phyloP scores from a whole-genome alignment of 2,329 filamentous ascomycete species.

The Pseudocercospora vitis region DNA sequence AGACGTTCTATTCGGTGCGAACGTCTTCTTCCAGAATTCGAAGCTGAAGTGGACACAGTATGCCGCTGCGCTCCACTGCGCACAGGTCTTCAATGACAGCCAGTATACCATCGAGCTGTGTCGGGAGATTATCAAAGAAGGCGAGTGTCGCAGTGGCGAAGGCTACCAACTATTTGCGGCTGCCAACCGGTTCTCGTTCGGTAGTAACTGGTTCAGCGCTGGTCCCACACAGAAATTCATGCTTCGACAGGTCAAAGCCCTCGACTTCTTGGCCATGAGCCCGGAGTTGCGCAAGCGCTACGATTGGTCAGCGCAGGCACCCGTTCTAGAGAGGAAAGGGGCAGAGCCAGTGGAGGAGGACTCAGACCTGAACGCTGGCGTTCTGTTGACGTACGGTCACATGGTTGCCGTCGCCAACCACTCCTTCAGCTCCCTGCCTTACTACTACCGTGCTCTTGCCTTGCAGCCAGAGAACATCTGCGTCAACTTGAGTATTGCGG shows the following conservation, averaged over 20 bases:
- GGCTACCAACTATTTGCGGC: constrained; percentile 80
- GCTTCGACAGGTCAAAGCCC: constrained; percentile 83
- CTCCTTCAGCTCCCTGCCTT: constrained; percentile 81
- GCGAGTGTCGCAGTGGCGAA: constrained; percentile 69
- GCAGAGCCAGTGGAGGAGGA: constrained; percentile 14
- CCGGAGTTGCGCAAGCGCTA: constrained; percentile 50
- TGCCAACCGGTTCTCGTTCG: constrained; percentile 73
- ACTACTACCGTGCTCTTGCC: constrained; percentile 68
- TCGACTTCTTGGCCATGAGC: constrained; percentile 68
- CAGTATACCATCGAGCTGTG: constrained; percentile 73
- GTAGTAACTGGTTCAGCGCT: constrained; percentile 73
- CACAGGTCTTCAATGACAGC: constrained; percentile 73
- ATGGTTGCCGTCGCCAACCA: constrained; percentile 74
- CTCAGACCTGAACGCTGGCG: constrained; percentile 66
- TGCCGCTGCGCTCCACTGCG: constrained; percentile 58
- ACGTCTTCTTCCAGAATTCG: constrained; percentile 69
- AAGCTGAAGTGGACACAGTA: constrained; percentile 31
- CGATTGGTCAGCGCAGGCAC: constrained; percentile 44
- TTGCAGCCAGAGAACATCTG: constrained; percentile 74
- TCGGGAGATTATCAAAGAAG: constrained; percentile 79
- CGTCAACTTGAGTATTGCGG: constrained; percentile 76
- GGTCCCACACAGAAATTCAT: constrained; percentile 88
- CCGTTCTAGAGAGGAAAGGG: constrained; percentile 38
- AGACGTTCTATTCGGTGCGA: constrained; percentile 71
- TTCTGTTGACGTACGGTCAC: constrained; percentile 87